Evolutionary conservation across 257 asterid genomes (phyloP).

Genomic region (Lavandula angustifolia): DNA sequence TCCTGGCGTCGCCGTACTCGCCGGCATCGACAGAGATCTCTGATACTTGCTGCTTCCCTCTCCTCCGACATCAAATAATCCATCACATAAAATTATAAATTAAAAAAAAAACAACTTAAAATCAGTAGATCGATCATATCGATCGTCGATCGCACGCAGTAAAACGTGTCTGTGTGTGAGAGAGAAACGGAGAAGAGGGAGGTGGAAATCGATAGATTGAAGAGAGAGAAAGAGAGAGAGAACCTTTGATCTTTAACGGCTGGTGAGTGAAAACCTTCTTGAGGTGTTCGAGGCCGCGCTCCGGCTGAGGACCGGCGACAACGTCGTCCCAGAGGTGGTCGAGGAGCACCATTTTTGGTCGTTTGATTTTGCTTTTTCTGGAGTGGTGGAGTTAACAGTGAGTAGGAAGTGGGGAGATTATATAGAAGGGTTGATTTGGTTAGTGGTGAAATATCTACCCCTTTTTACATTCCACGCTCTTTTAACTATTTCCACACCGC

Average conservation of each 20-base stretch:
- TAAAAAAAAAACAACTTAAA: background rate
- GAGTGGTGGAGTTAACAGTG: no score
- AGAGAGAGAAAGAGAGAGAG: no score
- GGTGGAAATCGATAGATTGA: no score
- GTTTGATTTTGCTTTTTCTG: background rate
- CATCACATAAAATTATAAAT: background rate
- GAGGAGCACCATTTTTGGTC: conserved; percentile 54
- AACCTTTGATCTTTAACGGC: conserved; percentile 57
- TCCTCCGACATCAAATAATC: conserved; percentile 36
- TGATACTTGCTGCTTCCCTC: conserved; percentile 54
- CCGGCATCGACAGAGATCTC: conserved; percentile 65
- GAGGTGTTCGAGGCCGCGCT: conserved; percentile 81
- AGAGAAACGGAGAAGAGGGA: no score
- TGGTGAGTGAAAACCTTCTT: conserved; percentile 47
- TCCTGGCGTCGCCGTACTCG: conserved; percentile 46
- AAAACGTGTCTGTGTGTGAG: background rate
- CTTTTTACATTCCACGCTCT: background rate
- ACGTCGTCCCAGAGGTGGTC: conserved; percentile 94
- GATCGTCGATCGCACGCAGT: background rate
- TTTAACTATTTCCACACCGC: conserved; percentile 30
- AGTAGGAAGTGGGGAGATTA: background rate
- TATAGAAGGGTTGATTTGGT: background rate
- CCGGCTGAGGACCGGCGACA: conserved; percentile 86
- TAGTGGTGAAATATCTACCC: conserved; percentile 34
- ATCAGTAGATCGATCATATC: background rate